Base-by-base conservation (phyloP, 1,284 basidiomycete genomes). In the Trametes versicolor region DNA sequence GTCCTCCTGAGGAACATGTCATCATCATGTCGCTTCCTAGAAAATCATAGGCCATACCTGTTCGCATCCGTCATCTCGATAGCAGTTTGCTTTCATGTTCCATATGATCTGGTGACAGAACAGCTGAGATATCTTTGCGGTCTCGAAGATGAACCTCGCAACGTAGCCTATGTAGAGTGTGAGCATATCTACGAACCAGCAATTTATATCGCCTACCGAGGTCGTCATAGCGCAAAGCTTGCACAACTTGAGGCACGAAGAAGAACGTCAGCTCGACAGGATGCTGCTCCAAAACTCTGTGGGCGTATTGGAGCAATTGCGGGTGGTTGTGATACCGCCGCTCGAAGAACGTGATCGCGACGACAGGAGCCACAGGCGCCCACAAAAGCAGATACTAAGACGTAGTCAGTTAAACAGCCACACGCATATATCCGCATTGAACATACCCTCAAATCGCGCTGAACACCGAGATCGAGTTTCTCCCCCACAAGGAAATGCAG, bases 61-160 rank as follows among this genome's bases (percentile, higher is more conserved):
- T 77, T 95, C 93, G 12, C 86, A 92, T 13, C 84, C 83, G 73
- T 99, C 98, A 73, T 97, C 98, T 73, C 93, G 95, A 79, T 91
- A 98, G 67, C 92, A 95, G 76, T 99, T 99, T 5, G 98, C 98
- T 75, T 98, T 98, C 98, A 99, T 99, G 78, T 99, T 99, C 98
- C 98, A 99, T 70, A 99, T 96, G 68, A 99, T 99, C 81, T 99
- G 98, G 78, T 99, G 98, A 75, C 98, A 99, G 83, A 99, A 99
- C 12, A 97, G 80, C 78, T 98, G 97, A 4, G 97, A 99, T 67
- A 99, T 96, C 80, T 96, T 97, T 13, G 97, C 94, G 0, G 97
- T 98, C 80, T 99, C 96, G 71, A 97, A 97, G 74, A 99, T 96
- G 83, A 99, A 99, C 32, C 92, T 89, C 69, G 93, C 90, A 32